Evolutionary conservation across 176 grass and related monocot species (phyloP).

Genomic region (Eragrostis nindensis): DNA sequence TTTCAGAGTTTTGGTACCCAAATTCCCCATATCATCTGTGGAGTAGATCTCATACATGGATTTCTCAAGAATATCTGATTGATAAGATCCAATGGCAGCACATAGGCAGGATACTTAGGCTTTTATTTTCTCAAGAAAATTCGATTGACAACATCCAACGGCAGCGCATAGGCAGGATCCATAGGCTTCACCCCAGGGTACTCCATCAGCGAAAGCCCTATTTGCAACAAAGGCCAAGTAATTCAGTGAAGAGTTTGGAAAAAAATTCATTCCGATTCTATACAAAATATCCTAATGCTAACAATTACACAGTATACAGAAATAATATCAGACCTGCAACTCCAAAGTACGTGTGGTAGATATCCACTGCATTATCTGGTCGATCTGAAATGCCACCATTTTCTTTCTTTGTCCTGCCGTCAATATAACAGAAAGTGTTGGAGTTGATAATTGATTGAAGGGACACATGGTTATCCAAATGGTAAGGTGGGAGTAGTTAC

Average conservation of each 20-base stretch:
- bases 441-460: not conserved
- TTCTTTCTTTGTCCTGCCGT: constrained; percentile 71
- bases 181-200: constrained; percentile 91
- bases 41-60: not conserved
- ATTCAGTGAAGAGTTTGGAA: not conserved
- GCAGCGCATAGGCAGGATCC: constrained; percentile 87
- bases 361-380: constrained; percentile 86
- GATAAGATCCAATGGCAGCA: constrained; percentile 75
- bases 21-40: not conserved
- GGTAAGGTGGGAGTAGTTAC: constrained; percentile 37
- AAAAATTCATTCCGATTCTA: not conserved
- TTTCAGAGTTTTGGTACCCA: not conserved
- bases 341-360: constrained; percentile 92
- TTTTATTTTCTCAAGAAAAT: constrained; percentile 85
- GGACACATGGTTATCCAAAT: not conserved
- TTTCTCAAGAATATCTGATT: constrained; percentile 72
- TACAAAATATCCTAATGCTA: constrained; percentile 22
- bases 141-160: constrained; percentile 82
- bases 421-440: not conserved
- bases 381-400: constrained; percentile 98
- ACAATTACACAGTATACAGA: not conserved
- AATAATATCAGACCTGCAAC: constrained; percentile 71
- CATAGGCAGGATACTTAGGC: constrained; percentile 83
- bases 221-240: constrained; percentile 32
- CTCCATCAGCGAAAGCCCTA: constrained; percentile 93